A percentile compares a stretch with the other conserved stretches of the same genome.
Conservation (phyloP, 768 basidiomycete species). For the Pleurotus sapidus region DNA sequence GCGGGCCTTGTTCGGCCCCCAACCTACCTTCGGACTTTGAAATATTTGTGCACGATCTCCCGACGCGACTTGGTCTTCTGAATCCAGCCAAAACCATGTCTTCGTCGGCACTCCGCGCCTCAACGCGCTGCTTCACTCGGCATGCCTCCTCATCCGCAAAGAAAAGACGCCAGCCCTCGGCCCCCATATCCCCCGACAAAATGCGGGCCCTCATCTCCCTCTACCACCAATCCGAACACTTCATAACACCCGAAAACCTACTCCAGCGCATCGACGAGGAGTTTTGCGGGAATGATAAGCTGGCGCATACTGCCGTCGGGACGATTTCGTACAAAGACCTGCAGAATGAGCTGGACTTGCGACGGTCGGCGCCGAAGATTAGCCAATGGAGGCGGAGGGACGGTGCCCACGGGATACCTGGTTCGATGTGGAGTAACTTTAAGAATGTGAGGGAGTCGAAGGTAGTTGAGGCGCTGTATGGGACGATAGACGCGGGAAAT, state of each 20-base stretch:
- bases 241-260: slow-evolving; percentile 72
- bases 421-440: slow-evolving; percentile 24
- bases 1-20: too few species aligned
- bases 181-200: slow-evolving; percentile 49
- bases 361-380: slow-evolving; percentile 32
- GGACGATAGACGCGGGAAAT: slow-evolving; percentile 30
- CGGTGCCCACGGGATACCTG: background rate
- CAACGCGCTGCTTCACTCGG: slow-evolving; percentile 5
- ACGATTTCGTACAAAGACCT: slow-evolving; percentile 14
- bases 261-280: slow-evolving; percentile 60
- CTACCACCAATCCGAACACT: slow-evolving; percentile 72
- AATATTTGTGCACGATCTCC: too few species aligned
- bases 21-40: too few species aligned
- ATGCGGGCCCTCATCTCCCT: slow-evolving; percentile 74
- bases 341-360: slow-evolving; percentile 14
- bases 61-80: too few species aligned
- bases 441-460: slow-evolving; percentile 32
- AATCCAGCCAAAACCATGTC: background rate
- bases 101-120: background rate
- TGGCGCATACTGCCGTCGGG: slow-evolving; percentile 6
- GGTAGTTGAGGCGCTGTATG: slow-evolving; percentile 53
- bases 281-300: slow-evolving; percentile 33
- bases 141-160: slow-evolving; percentile 12
- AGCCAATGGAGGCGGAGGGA: slow-evolving; percentile 32
- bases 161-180: slow-evolving; percentile 17